Conservation (phyloP, 2,329 filamentous ascomycete species). For the Lecanosticta acicola region DNA sequence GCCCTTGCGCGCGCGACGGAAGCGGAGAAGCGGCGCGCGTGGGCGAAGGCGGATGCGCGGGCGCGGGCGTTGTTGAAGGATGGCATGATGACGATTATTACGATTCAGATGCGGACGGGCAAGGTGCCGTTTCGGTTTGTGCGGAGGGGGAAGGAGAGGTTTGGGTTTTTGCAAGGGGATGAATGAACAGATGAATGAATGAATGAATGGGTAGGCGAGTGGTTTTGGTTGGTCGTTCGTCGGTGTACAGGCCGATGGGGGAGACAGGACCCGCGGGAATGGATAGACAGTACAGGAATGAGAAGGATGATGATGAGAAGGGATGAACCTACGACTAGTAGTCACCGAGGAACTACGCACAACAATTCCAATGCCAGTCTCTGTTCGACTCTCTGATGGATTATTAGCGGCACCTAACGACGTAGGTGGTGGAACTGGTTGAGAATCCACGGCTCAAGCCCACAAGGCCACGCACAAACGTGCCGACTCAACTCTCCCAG, state of each 20-base stretch:
- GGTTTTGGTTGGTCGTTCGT: no score
- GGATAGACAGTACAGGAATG: not conserved
- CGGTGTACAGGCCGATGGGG: no score
- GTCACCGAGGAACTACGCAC: no score
- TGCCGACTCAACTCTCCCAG: no score
- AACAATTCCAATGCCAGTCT: no score
- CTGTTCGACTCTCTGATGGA: no score
- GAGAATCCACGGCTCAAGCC: no score
- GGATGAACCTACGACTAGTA: no score
- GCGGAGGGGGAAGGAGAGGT: slow-evolving; percentile 63
- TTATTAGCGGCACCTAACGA: no score
- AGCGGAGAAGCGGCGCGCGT: slow-evolving; percentile 52
- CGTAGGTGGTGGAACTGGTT: no score
- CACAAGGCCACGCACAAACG: no score
- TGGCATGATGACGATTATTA: slow-evolving; percentile 59
- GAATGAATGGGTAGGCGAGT: not conserved
- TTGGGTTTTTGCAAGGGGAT: slow-evolving; percentile 33
- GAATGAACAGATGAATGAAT: not conserved
- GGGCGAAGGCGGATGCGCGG: slow-evolving; percentile 55
- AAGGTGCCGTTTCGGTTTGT: slow-evolving; percentile 64
- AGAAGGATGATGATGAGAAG: not conserved
- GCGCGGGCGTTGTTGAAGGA: slow-evolving; percentile 49
- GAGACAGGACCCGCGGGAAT: not conserved
- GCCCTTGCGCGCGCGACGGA: slow-evolving; percentile 36
- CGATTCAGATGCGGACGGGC: slow-evolving; percentile 62